A percentile compares a stretch with the other conserved stretches of the same genome.
These are phyloP conservation scores for Neonectria coccinea DNA, from an alignment of 2,329 filamentous ascomycete genomes.

Conservation along the genomic window DNA sequence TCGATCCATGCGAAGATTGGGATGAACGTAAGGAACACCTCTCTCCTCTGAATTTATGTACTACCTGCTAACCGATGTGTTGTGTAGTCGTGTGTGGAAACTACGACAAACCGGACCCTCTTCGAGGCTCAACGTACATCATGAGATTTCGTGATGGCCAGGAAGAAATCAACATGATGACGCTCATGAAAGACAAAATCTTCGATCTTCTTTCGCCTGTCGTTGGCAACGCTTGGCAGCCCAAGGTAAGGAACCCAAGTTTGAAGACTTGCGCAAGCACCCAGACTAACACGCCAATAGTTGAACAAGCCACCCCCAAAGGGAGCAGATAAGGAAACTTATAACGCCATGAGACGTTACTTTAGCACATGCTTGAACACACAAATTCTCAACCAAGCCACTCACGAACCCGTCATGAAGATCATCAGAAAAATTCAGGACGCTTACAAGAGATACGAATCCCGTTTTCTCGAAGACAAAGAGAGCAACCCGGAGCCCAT, in stretches of 20 bases:
- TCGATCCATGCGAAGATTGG: slow-evolving; percentile 33
- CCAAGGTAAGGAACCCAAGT: neutral
- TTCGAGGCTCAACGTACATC: too few relatives aligned
- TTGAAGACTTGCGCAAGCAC: neutral
- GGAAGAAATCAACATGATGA: slow-evolving; percentile 5
- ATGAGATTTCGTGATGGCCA: neutral
- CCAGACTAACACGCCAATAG: slow-evolving; percentile 1
- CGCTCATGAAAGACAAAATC: neutral
- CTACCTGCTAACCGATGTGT: slow-evolving; percentile 1
- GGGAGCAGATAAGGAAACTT: neutral
- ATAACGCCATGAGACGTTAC: slow-evolving; percentile 18
- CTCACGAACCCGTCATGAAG: slow-evolving; percentile 4
- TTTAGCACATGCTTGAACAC: slow-evolving; percentile 20
- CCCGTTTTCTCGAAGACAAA: neutral
- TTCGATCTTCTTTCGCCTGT: neutral
- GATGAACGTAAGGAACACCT: slow-evolving; percentile 28
- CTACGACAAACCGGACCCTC: slow-evolving; percentile 9
- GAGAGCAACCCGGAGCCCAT: neutral
- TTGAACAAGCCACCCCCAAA: neutral
- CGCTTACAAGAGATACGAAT: slow-evolving; percentile 22
- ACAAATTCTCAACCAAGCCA: too few relatives aligned
- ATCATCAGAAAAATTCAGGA: slow-evolving; percentile 20
- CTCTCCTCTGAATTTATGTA: neutral
- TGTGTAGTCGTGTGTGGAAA: slow-evolving; percentile 25
- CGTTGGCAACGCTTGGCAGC: slow-evolving; percentile 9